Evolutionary conservation across 2,329 filamentous ascomycete genomes (phyloP), one percentile per base, ranked within the genome.

Genomic region (Gaeumannomyces sp.): DNA sequence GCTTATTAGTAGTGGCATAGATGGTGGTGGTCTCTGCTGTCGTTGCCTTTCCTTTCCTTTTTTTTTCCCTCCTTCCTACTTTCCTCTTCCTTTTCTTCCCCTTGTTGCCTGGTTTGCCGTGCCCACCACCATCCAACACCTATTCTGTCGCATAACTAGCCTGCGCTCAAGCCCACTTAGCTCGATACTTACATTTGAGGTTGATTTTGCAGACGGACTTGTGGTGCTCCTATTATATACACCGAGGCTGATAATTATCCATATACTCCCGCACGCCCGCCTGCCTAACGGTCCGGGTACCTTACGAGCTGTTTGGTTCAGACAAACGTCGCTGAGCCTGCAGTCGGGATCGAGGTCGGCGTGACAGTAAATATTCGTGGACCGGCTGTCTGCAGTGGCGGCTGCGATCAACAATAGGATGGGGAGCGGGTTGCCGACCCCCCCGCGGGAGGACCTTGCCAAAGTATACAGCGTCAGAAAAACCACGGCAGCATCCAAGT

Each of bases 401-500:
- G 19, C 45, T 25, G n/a, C 22, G 22, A 53, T 7, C n/a, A 38
- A 27, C 16, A 25, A 33, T 4, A 61, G 14, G 3, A 62, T 62
- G 45, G 45, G 38, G 7, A 62, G 38, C 11, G 45, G 61, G 14
- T 56, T 62, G 25, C 61, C 61, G 19, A 62, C 61, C 2, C 61
- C 61, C 10, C 61, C 61, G 14, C 11, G 61, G 25, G 61, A 62
- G 35, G 61, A 62, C 50, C 19, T 53, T 29, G 45, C 25, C 61
- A 62, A 62, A 27, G 11, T 25, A 3, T 25, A 62, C 28, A 27
- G 35, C 13, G 4, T 25, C 45, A 33, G 61, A 6, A 62, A 62
- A 53, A 22, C 61, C 29, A 31, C 61, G 5, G 25, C 45, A 33
- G 61, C n/a, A 10, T 31, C 61, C 38, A 62, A 62, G 27, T 31